phyloP scores from a whole-genome alignment of 305 asterid species.

The Rubia tinctorum region DNA sequence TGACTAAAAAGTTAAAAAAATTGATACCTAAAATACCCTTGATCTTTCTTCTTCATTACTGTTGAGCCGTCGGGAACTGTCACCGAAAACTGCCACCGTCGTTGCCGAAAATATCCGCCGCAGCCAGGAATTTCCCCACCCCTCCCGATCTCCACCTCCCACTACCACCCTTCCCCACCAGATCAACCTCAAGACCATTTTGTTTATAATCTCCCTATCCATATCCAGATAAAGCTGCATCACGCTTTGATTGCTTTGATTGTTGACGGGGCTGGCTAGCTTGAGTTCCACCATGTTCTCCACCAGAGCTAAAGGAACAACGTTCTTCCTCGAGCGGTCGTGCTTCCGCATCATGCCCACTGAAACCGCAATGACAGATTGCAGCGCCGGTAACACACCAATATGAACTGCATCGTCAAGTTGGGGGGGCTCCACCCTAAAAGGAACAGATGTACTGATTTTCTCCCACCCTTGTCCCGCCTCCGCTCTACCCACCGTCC shows the following conservation, averaged over 20 bases:
- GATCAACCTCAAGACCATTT: conserved; percentile 58
- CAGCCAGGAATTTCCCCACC: no score
- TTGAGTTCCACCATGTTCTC: conserved; percentile 14
- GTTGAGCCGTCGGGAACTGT: no score
- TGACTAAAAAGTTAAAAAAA: no score
- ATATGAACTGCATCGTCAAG: neutral
- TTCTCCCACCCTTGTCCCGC: no score
- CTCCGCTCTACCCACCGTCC: no score
- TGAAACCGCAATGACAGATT: conserved; percentile 22
- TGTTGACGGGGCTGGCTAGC: conserved; percentile 4
- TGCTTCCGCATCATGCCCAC: conserved; percentile 52
- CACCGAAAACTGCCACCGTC: no score
- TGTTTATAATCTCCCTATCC: conserved; percentile 46
- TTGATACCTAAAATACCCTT: no score
- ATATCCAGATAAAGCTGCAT: conserved; percentile 27
- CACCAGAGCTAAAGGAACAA: conserved; percentile 6
- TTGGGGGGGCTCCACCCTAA: neutral
- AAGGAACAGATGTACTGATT: neutral
- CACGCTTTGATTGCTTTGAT: conserved; percentile 29
- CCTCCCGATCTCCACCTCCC: no score
- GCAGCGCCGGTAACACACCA: conserved; percentile 7
- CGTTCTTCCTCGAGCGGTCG: conserved; percentile 39
- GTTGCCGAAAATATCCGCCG: no score
- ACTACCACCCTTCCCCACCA: conserved; percentile 5
- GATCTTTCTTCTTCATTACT: no score